Conservation (phyloP, 1,139 yeast genomes). For the Pichia sp. region DNA sequence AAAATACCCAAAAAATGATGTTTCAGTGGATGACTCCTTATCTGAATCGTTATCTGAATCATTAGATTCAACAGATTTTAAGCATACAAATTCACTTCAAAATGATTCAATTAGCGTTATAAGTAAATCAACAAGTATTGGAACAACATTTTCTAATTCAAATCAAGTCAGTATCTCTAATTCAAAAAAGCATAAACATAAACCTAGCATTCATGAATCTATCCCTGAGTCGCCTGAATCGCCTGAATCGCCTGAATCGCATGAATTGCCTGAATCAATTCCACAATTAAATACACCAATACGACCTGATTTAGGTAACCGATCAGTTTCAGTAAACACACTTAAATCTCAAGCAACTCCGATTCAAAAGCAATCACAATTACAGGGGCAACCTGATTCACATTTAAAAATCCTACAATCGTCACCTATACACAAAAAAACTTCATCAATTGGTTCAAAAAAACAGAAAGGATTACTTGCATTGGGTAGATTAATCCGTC, state of each 20-base stretch:
- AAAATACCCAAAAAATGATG: neutral
- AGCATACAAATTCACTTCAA: neutral
- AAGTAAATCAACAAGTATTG: neutral
- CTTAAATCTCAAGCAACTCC: neutral
- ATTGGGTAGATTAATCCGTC: slow-evolving; percentile 8
- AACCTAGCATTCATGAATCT: neutral
- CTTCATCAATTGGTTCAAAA: neutral
- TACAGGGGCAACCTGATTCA: neutral
- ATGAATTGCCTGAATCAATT: neutral
- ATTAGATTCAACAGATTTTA: neutral
- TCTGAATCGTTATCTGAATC: neutral
- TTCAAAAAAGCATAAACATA: neutral
- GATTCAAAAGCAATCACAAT: neutral
- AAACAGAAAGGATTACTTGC: slow-evolving; percentile 7
- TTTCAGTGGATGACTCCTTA: neutral
- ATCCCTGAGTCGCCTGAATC: neutral
- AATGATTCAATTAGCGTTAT: neutral
- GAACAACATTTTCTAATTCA: neutral
- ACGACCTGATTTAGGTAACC: neutral
- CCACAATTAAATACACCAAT: neutral
- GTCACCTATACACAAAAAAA: neutral
- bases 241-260: neutral
- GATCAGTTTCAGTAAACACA: neutral
- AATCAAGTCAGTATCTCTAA: neutral
- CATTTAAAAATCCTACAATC: neutral